These are phyloP conservation scores for Tolypocladium ophioglossoides DNA, from an alignment of 2,329 filamentous ascomycete species.

Conservation along the genomic window DNA sequence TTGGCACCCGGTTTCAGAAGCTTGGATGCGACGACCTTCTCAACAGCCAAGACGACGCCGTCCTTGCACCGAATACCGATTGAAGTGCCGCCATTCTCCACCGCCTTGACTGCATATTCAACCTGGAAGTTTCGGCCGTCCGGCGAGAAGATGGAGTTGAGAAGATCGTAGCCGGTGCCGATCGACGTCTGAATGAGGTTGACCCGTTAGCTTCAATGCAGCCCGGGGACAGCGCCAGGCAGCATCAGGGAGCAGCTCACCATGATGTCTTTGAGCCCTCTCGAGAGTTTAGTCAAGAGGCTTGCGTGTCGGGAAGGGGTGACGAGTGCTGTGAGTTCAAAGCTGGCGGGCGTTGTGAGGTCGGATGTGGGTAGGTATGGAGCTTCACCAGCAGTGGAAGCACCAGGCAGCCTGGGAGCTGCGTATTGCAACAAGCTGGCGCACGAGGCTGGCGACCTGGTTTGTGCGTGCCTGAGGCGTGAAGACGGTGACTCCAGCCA, in stretches of 20 bases:
- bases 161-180: constrained; percentile 98
- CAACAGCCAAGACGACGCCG: constrained; percentile 87
- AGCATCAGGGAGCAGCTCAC: constrained; percentile 3
- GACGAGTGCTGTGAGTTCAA: constrained; percentile 1
- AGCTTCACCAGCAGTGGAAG: constrained; percentile 15
- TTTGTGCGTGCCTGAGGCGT: constrained; percentile 19
- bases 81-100: constrained; percentile 94
- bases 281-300: neutral
- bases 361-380: constrained; percentile 13
- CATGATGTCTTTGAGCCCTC: constrained; percentile 7
- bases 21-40: constrained; percentile 95
- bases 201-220: constrained; percentile 3
- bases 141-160: constrained; percentile 98
- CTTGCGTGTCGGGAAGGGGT: neutral
- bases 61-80: constrained; percentile 96
- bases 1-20: constrained; percentile 90
- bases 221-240: neutral
- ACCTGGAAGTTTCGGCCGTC: constrained; percentile 99
- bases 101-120: constrained; percentile 97
- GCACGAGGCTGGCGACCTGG: constrained; percentile 14
- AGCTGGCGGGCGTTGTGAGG: neutral
- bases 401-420: constrained; percentile 34
- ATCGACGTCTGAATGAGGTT: constrained; percentile 73
- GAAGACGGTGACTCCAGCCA: constrained; percentile 7
- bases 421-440: constrained; percentile 16